Evolutionary conservation across 768 basidiomycete species (phyloP).

Genomic region (Tricholoma sp.): DNA sequence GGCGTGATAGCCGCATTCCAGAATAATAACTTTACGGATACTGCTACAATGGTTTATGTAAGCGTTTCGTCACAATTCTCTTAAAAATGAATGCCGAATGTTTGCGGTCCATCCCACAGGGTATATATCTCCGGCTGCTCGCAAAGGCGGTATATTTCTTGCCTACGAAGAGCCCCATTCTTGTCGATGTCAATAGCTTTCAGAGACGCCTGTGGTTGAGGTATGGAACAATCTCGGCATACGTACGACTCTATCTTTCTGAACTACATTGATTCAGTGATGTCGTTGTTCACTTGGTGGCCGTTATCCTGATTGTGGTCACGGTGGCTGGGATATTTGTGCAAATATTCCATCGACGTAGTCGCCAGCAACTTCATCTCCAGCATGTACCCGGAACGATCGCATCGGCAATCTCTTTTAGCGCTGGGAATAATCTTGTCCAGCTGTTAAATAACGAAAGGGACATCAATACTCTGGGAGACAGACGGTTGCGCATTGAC

Average conservation of each 20-base stretch:
- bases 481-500: constrained; percentile 48
- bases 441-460: constrained; percentile 35
- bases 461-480: constrained; percentile 31
- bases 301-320: constrained; percentile 37
- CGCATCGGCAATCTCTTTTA: constrained; percentile 50
- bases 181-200: constrained; percentile 38
- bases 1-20: constrained; percentile 36
- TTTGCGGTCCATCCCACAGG: constrained; percentile 19
- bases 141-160: constrained; percentile 51
- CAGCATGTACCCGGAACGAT: constrained; percentile 51
- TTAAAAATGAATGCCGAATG: background rate
- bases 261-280: constrained; percentile 23
- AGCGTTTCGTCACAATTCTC: constrained; percentile 16
- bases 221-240: constrained; percentile 18
- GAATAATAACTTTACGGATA: constrained; percentile 29
- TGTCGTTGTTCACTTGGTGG: constrained; percentile 38
- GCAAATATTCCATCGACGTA: constrained; percentile 41
- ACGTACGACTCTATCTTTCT: background rate
- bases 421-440: constrained; percentile 44
- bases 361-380: constrained; percentile 39
- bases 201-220: constrained; percentile 44
- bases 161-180: constrained; percentile 27
- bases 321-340: constrained; percentile 37
- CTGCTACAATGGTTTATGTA: constrained; percentile 46
- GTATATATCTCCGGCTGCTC: constrained; percentile 43